A percentile compares a stretch with the other conserved stretches of the same genome.
Evolutionary conservation across 2,329 filamentous ascomycete genomes (phyloP).

Genomic region (Lachnellula cervina): DNA sequence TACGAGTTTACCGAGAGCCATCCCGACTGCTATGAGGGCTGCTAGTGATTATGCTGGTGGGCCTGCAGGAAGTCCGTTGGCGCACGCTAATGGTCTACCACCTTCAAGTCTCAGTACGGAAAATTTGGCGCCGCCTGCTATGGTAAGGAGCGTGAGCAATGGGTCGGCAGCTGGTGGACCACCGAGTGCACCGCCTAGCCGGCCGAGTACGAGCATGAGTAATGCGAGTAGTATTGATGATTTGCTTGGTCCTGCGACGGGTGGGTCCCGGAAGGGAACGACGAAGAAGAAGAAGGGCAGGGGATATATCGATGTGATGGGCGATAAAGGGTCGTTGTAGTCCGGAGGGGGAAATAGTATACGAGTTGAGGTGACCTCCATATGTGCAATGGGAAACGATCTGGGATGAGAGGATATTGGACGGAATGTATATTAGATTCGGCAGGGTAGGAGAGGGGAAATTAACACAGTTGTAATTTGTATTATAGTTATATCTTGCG

Average conservation of each 20-base stretch:
- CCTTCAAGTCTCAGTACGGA: neutral
- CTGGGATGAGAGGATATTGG: neutral
- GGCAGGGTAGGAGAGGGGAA: neutral
- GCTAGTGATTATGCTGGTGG: constrained; percentile 15
- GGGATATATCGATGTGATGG: constrained; percentile 95
- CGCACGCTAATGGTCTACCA: constrained; percentile 3
- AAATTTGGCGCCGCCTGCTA: constrained; percentile 16
- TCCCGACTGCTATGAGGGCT: neutral
- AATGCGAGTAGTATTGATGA: constrained; percentile 95
- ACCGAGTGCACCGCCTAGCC: constrained; percentile 48
- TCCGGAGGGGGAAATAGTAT: neutral
- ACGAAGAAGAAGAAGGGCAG: constrained; percentile 73
- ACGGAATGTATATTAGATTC: neutral
- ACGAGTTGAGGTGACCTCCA: neutral
- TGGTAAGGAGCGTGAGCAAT: constrained; percentile 25
- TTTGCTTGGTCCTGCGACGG: constrained; percentile 68
- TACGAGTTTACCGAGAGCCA: constrained; percentile 3
- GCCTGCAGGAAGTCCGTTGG: constrained; percentile 29
- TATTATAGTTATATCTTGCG: neutral
- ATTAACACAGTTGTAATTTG: neutral
- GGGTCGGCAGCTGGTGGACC: constrained; percentile 19
- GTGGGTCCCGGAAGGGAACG: constrained; percentile 57
- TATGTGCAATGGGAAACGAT: neutral
- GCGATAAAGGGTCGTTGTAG: constrained; percentile 17
- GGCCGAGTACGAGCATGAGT: constrained; percentile 77